Percentiles rank a stretch among this genome's conserved stretches.
Conservation (phyloP, 202 grass and related monocot genomes). For the Eragrostis tef region DNA sequence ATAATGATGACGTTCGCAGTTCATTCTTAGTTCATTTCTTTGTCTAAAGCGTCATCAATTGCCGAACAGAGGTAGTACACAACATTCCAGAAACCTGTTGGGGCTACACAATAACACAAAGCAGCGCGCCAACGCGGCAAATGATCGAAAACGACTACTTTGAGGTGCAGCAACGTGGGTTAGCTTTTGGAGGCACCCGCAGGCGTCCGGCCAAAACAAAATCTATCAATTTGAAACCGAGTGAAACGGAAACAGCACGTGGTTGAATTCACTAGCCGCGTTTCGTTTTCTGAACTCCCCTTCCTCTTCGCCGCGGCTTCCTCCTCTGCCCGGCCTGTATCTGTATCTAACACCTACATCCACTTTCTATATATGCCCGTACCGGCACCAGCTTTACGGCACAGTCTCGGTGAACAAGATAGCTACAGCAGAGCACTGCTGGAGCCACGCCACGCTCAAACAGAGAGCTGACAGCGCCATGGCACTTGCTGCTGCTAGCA, state of each 20-base stretch:
- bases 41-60: too few relatives aligned
- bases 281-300: neutral
- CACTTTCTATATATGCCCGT: neutral
- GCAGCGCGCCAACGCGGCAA: too few relatives aligned
- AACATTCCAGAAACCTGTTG: too few relatives aligned
- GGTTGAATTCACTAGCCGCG: neutral
- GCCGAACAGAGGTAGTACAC: too few relatives aligned
- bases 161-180: neutral
- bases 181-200: neutral
- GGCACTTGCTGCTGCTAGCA: neutral
- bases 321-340: neutral
- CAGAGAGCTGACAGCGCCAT: neutral
- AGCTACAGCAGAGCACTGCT: neutral
- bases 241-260: neutral
- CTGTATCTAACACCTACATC: neutral
- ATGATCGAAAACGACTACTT: too few relatives aligned
- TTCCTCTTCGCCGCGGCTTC: neutral
- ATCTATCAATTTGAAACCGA: neutral
- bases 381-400: neutral
- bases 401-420: neutral
- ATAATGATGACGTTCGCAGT: too few relatives aligned
- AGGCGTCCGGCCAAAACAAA: neutral
- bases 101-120: too few relatives aligned
- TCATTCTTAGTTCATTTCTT: too few relatives aligned
- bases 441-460: neutral